These are phyloP conservation scores for Neoscytalidium dimidiatum DNA, from an alignment of 2,329 filamentous ascomycete genomes.

Conservation along the genomic window DNA sequence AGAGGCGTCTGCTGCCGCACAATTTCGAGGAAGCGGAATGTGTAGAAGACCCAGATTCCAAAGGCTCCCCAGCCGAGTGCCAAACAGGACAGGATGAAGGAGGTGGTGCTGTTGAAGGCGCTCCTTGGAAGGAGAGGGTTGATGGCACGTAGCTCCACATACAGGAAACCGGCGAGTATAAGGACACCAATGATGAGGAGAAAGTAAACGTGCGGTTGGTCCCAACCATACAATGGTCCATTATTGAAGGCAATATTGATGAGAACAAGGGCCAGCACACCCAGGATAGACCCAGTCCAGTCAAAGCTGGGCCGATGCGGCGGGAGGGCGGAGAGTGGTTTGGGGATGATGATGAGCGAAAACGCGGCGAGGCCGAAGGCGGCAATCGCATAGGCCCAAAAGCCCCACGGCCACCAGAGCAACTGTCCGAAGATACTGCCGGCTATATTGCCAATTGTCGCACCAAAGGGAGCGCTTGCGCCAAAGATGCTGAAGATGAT, in stretches of 20 bases:
- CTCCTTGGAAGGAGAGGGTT: constrained; percentile 32
- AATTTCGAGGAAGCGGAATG: constrained; percentile 35
- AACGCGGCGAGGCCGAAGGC: constrained; percentile 22
- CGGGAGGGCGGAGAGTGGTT: constrained; percentile 22
- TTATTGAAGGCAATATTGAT: constrained; percentile 35
- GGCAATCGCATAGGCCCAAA: constrained; percentile 28
- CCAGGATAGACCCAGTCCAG: constrained; percentile 28
- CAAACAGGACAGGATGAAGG: constrained; percentile 30
- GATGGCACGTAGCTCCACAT: constrained; percentile 31
- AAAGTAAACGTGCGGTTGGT: constrained; percentile 30
- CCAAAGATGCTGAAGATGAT: constrained; percentile 42
- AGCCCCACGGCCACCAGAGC: constrained; percentile 36
- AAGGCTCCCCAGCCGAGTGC: constrained; percentile 33
- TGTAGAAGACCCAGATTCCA: constrained; percentile 41
- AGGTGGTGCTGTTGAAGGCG: constrained; percentile 31
- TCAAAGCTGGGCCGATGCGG: constrained; percentile 27
- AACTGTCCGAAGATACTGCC: constrained; percentile 36
- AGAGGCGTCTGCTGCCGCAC: constrained; percentile 36
- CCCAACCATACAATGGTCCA: constrained; percentile 31
- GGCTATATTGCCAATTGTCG: constrained; percentile 36
- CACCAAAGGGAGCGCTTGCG: constrained; percentile 38
- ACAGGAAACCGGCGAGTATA: constrained; percentile 27
- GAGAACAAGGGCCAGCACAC: constrained; percentile 30
- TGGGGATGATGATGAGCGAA: constrained; percentile 25
- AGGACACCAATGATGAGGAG: constrained; percentile 31